These are phyloP conservation scores for Aureobasidium sp. DNA, from an alignment of 2,329 filamentous ascomycete species.

Conservation along the genomic window DNA sequence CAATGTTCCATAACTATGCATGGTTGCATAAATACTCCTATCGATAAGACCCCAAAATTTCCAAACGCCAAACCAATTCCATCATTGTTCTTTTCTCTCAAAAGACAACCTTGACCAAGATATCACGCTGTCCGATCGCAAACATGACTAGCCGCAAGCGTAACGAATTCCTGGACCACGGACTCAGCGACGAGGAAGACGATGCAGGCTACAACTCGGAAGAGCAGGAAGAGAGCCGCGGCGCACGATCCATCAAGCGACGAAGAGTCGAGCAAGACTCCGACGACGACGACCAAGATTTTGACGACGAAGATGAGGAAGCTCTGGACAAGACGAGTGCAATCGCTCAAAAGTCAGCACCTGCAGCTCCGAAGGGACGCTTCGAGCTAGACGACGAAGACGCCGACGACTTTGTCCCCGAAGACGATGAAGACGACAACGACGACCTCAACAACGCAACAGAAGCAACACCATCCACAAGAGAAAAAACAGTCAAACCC, in stretches of 20 bases:
- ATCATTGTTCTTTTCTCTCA: not conserved
- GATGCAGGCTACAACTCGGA: conserved; percentile 58
- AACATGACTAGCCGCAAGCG: conserved; percentile 59
- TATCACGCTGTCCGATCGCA: not conserved
- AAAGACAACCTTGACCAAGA: not conserved
- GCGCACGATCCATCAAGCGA: conserved; percentile 48
- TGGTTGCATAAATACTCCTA: not conserved
- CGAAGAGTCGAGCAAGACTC: conserved; percentile 47
- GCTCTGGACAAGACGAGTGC: conserved; percentile 13
- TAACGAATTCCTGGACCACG: conserved; percentile 59
- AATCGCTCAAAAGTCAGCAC: conserved; percentile 1
- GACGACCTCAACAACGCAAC: conserved; percentile 13
- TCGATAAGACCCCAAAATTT: not conserved
- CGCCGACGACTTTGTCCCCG: conserved; percentile 16
- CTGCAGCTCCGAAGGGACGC: not conserved
- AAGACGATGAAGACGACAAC: conserved; percentile 15
- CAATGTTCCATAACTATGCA: not conserved
- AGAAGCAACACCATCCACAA: conserved; percentile 24
- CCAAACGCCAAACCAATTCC: not conserved
- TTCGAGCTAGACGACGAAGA: conserved; percentile 7
- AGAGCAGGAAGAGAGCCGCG: conserved; percentile 57
- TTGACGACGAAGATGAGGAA: conserved; percentile 13
- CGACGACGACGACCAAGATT: conserved; percentile 21
- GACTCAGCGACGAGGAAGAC: conserved; percentile 33
- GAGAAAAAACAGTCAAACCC: conserved; percentile 17